A percentile compares a stretch with the other conserved stretches of the same genome.
Conservation (phyloP, 176 grass and related monocot genomes). For the Ampelocalamus luodianensis region DNA sequence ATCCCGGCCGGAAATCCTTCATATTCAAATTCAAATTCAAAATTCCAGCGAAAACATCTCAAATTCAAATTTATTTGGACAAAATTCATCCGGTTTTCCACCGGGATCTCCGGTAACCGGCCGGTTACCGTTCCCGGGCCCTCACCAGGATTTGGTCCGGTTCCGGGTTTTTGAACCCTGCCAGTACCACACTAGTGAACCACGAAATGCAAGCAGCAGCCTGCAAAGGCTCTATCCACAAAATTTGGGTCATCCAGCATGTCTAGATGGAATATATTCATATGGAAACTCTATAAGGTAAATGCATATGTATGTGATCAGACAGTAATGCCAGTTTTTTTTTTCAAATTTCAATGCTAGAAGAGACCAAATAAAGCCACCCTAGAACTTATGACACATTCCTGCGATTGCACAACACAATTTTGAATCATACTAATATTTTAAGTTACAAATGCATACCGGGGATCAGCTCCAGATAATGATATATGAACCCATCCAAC, state of each 20-base stretch:
- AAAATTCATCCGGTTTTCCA: too few species aligned
- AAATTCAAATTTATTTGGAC: too few species aligned
- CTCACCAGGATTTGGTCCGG: too few species aligned
- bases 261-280: not conserved
- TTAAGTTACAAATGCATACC: slow-evolving; percentile 53
- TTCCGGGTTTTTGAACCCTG: too few species aligned
- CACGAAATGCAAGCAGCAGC: not conserved
- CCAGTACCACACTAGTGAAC: not conserved
- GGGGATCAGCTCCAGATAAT: slow-evolving; percentile 80
- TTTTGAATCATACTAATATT: not conserved
- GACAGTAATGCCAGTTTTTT: not conserved
- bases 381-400: not conserved
- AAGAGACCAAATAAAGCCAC: not conserved
- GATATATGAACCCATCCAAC: slow-evolving; percentile 93
- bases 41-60: too few species aligned
- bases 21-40: too few species aligned
- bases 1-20: too few species aligned
- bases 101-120: too few species aligned
- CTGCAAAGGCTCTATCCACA: not conserved
- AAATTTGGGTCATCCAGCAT: not conserved
- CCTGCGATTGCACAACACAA: not conserved
- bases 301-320: not conserved
- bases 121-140: too few species aligned
- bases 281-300: not conserved
- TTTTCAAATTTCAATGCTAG: not conserved